phyloP scores from a whole-genome alignment of 202 grass and related monocot species.

The Setaria italica region DNA sequence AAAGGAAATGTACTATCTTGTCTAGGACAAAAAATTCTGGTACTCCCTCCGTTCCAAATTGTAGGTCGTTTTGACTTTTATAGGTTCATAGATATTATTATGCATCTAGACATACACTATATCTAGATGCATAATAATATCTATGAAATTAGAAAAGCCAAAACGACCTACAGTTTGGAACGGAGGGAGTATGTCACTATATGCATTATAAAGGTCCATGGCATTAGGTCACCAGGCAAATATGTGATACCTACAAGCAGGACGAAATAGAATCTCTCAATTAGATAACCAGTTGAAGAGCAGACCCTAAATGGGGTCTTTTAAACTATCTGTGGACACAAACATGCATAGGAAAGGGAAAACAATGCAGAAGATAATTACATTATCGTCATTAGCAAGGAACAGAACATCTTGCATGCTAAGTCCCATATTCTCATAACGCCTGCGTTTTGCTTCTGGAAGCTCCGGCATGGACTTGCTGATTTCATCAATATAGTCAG shows the following conservation, averaged over 20 bases:
- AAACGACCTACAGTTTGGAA: no score
- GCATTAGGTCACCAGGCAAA: slow-evolving; percentile 8
- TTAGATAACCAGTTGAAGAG: slow-evolving; percentile 8
- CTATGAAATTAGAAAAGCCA: no score
- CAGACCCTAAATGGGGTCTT: slow-evolving; percentile 15
- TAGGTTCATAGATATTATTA: no score
- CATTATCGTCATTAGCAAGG: slow-evolving; percentile 93
- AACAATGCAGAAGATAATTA: slow-evolving; percentile 48
- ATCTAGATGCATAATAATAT: no score
- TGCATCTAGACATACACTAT: no score
- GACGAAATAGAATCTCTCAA: slow-evolving; percentile 31
- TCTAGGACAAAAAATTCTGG: not conserved
- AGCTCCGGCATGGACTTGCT: slow-evolving; percentile 80
- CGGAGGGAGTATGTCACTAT: not conserved
- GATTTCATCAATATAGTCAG: slow-evolving; percentile 79
- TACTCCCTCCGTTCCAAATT: no score
- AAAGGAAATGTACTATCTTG: slow-evolving; percentile 11
- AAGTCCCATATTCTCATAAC: slow-evolving; percentile 88
- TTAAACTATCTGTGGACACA: slow-evolving; percentile 21
- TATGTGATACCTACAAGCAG: slow-evolving; percentile 19
- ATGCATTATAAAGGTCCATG: not conserved
- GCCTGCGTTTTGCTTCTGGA: slow-evolving; percentile 92
- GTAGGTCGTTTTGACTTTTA: no score
- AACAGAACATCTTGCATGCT: slow-evolving; percentile 97
- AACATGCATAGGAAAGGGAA: slow-evolving; percentile 28